Conservation (phyloP, 495 filamentous ascomycete species). For the Talaromyces stipitatus region DNA sequence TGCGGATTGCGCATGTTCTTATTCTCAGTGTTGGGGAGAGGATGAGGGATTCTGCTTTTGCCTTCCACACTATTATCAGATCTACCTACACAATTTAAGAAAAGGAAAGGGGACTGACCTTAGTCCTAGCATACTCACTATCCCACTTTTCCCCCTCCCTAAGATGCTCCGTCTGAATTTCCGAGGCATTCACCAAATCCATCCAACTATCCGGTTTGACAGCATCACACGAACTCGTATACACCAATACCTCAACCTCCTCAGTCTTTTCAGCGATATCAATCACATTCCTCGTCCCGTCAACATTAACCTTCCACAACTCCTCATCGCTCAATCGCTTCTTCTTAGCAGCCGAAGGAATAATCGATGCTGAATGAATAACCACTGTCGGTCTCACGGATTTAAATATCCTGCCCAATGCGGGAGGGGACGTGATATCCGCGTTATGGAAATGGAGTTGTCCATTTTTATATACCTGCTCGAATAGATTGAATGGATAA, state of each 20-base stretch:
- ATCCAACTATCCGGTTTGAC: slow-evolving; percentile 7
- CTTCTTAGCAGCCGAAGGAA: neutral
- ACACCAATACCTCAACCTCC: neutral
- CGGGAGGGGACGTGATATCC: neutral
- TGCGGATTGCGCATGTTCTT: slow-evolving; percentile 4
- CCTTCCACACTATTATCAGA: neutral
- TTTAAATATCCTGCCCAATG: neutral
- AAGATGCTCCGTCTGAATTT: neutral
- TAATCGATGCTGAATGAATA: slow-evolving; percentile 2
- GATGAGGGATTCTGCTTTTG: neutral
- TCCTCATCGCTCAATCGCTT: neutral
- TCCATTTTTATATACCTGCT: neutral
- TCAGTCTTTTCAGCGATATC: neutral
- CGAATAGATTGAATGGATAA: neutral
- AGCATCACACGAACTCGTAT: slow-evolving; percentile 5
- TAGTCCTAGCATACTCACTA: slow-evolving; percentile 2
- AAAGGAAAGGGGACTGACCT: neutral
- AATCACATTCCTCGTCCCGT: neutral
- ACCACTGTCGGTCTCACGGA: neutral
- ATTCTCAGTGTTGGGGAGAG: neutral
- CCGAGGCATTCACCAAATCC: neutral
- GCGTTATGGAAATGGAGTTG: neutral
- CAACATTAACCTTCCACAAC: slow-evolving; percentile 3
- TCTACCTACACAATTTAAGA: neutral
- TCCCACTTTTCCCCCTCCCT: neutral